Evolutionary conservation across 164 flowering plant genomes (phyloP).

Genomic region (Vitis rotundifolia): DNA sequence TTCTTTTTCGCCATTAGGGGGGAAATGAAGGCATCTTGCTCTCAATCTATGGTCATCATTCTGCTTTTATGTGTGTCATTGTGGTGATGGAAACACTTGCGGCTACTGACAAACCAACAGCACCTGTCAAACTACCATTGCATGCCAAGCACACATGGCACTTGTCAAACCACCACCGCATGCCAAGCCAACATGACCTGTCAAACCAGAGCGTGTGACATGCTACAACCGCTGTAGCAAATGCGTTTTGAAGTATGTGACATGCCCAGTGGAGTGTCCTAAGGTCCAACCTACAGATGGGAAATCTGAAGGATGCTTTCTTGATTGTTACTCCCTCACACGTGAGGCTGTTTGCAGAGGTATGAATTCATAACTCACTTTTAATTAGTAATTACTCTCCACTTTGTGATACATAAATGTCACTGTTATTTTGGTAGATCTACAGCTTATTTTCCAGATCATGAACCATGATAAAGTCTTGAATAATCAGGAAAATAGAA

Average conservation of each 20-base stretch:
- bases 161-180: background rate
- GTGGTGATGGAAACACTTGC: constrained; percentile 9
- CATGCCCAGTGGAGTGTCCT: constrained; percentile 35
- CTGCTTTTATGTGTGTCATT: constrained; percentile 12
- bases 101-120: background rate
- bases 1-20: too few relatives aligned
- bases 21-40: constrained; percentile 6
- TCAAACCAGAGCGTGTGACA: background rate
- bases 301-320: constrained; percentile 31
- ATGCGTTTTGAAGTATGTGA: constrained; percentile 25
- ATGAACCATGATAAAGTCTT: too few relatives aligned
- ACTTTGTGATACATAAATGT: too few relatives aligned
- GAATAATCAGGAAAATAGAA: too few relatives aligned
- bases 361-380: constrained; percentile 8
- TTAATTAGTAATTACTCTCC: too few relatives aligned
- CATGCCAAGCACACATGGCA: too few relatives aligned
- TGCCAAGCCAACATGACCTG: too few relatives aligned
- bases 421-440: too few relatives aligned
- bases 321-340: constrained; percentile 36
- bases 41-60: constrained; percentile 6
- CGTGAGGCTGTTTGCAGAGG: constrained; percentile 42
- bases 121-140: too few relatives aligned
- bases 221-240: constrained; percentile 16
- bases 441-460: too few relatives aligned
- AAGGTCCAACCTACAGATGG: constrained; percentile 20